Evolutionary conservation across 2,329 filamentous ascomycete genomes (phyloP).

Genomic region (Colletotrichum chrysophilum): DNA sequence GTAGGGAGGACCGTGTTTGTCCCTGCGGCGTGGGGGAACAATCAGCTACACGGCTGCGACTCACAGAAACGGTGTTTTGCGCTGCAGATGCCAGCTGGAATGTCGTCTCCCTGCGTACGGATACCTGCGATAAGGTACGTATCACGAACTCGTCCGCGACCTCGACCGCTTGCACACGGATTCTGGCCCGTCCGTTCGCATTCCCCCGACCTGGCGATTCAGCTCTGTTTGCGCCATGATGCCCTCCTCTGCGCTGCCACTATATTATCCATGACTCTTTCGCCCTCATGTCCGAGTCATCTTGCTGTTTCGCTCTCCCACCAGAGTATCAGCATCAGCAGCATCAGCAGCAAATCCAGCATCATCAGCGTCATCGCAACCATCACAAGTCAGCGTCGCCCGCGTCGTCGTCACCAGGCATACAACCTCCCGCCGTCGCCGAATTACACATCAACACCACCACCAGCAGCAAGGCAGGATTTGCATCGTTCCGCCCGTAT

Average conservation of each 20-base stretch:
- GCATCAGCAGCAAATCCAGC: neutral
- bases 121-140: neutral
- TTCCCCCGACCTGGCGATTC: neutral
- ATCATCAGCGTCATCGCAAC: slow-evolving; percentile 6
- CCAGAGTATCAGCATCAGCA: neutral
- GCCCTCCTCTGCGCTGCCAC: neutral
- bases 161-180: slow-evolving; percentile 4
- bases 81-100: neutral
- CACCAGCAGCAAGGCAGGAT: slow-evolving; percentile 7
- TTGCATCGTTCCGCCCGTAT: neutral
- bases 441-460: slow-evolving; percentile 1
- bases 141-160: slow-evolving; percentile 4
- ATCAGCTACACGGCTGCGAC: neutral
- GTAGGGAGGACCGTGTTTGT: neutral
- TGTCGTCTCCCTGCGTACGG: slow-evolving; percentile 11
- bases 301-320: neutral
- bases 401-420: neutral
- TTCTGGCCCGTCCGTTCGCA: slow-evolving; percentile 11
- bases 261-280: slow-evolving; percentile 18
- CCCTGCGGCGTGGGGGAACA: slow-evolving; percentile 10
- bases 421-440: neutral
- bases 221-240: slow-evolving; percentile 16
- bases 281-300: slow-evolving; percentile 11
- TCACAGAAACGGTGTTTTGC: neutral
- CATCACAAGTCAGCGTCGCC: neutral